Percentiles rank a stretch among this genome's conserved stretches.
Evolutionary conservation across 192 early-diverging fungal genomes (phyloP).

Genomic region (Allomyces macrogynus): DNA sequence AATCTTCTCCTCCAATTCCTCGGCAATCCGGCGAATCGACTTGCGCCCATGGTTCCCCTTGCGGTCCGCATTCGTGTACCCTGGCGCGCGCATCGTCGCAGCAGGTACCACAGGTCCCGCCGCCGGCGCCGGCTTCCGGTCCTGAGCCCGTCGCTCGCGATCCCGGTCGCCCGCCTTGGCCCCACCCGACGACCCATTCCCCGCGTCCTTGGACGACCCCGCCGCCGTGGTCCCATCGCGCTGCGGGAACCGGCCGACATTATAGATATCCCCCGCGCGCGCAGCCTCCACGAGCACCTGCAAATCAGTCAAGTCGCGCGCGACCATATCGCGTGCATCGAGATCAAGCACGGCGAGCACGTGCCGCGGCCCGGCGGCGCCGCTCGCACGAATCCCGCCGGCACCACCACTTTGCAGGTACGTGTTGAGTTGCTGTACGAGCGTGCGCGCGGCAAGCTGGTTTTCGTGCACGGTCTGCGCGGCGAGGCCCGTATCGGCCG

Average conservation of each 20-base stretch:
- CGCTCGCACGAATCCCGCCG: neutral
- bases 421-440: neutral
- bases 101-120: too few relatives aligned
- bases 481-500: too few relatives aligned
- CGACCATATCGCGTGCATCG: neutral
- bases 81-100: too few relatives aligned
- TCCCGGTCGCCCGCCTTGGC: too few relatives aligned
- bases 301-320: neutral
- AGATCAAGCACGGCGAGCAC: too few relatives aligned
- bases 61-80: too few relatives aligned
- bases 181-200: too few relatives aligned
- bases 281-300: neutral
- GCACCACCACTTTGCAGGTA: neutral
- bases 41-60: neutral
- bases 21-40: neutral
- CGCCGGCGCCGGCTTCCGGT: too few relatives aligned
- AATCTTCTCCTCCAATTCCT: neutral
- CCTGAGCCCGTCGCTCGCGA: too few relatives aligned
- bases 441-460: neutral
- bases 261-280: neutral
- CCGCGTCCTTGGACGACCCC: too few relatives aligned
- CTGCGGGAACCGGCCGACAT: too few relatives aligned
- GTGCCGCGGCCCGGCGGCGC: neutral
- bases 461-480: neutral
- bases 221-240: too few relatives aligned